These are phyloP conservation scores for Hypoxylon intermedium DNA, from an alignment of 495 filamentous ascomycete species.

Conservation along the genomic window DNA sequence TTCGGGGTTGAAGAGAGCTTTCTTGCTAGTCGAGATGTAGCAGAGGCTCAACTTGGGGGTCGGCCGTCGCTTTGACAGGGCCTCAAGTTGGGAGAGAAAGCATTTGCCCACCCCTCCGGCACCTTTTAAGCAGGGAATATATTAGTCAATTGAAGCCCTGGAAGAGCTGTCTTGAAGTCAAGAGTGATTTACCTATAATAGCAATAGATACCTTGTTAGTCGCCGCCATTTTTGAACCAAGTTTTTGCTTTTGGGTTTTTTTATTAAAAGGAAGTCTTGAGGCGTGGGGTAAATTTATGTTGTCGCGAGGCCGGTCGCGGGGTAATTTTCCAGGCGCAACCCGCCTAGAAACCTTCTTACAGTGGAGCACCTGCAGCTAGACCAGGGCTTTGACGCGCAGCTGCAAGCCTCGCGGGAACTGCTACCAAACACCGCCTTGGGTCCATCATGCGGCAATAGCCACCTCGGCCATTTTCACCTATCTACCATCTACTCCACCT, in stretches of 20 bases:
- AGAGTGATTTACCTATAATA: constrained; percentile 49
- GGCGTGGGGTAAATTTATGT: constrained; percentile 41
- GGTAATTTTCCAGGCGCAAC: constrained; percentile 17
- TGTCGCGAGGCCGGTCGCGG: constrained; percentile 35
- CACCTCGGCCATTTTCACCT: background rate
- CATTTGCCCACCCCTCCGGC: constrained; percentile 90
- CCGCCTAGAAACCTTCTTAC: constrained; percentile 7
- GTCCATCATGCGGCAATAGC: constrained; percentile 17
- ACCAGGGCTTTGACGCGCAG: background rate
- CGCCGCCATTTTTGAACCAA: constrained; percentile 38
- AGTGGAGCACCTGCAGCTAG: constrained; percentile 8
- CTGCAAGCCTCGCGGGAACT: constrained; percentile 10
- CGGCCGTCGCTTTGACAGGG: constrained; percentile 61
- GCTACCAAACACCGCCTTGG: constrained; percentile 1
- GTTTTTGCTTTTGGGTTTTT: background rate
- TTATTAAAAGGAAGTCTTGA: background rate
- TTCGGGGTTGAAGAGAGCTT: constrained; percentile 69
- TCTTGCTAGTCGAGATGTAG: constrained; percentile 81
- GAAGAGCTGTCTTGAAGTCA: constrained; percentile 4
- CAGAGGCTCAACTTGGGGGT: constrained; percentile 70
- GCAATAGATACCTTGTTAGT: constrained; percentile 53
- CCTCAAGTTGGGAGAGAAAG: constrained; percentile 81
- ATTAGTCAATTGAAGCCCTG: constrained; percentile 23
- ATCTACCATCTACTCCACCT: constrained; percentile 1
- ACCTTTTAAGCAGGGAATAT: constrained; percentile 58